Evolutionary conservation across 1,284 basidiomycete species (phyloP), one percentile per base, ranked within the genome.

Genomic region (Rhodotorula sp.): DNA sequence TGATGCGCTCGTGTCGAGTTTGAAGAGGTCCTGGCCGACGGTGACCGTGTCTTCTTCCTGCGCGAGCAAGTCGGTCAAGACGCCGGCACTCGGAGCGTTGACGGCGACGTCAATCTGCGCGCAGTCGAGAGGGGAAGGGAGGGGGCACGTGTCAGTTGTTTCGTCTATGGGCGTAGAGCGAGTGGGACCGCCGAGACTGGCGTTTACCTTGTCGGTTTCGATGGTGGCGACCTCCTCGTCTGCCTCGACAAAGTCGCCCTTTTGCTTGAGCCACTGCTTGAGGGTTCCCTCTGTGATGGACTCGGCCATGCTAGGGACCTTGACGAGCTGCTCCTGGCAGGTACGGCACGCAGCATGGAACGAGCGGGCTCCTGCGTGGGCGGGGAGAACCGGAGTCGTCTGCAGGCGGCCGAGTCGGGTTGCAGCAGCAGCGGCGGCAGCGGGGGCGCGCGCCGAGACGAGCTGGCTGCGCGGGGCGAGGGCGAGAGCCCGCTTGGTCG

Each of bases 161-260:
- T 22, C 37, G 37, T 10, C 6, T 55, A 26, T 45, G 22, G 33
- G 46, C 44, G 51, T 5, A 30, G 30, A 14, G 44, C 17, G 24
- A 30, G n/a, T n/a, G n/a, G n/a, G n/a, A n/a, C n/a, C n/a, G n/a
- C n/a, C n/a, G n/a, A n/a, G n/a, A n/a, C n/a, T n/a, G n/a, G n/a
- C n/a, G n/a, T n/a, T n/a, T n/a, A 93, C 94, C 90, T 98, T 98
- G 86, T 99, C 95, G 20, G 95, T 99, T 84, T 99, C 95, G 77
- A 99, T 98, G 60, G 93, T 95, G 37, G 94, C 95, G 67, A 99
- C 86, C 84, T 99, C 95, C 83, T 99, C 95, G 80, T 97, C 93
- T 55, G 86, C 89, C 80, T 89, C 87, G 70, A 99, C 94, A 72
- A 84, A 87, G 80, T 99, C 95, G 56, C 95, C 95, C 62, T 91